A percentile compares a stretch with the other conserved stretches of the same genome.
Evolutionary conservation across 1,284 basidiomycete genomes (phyloP).

Genomic region (Apiotrichum siamense): DNA sequence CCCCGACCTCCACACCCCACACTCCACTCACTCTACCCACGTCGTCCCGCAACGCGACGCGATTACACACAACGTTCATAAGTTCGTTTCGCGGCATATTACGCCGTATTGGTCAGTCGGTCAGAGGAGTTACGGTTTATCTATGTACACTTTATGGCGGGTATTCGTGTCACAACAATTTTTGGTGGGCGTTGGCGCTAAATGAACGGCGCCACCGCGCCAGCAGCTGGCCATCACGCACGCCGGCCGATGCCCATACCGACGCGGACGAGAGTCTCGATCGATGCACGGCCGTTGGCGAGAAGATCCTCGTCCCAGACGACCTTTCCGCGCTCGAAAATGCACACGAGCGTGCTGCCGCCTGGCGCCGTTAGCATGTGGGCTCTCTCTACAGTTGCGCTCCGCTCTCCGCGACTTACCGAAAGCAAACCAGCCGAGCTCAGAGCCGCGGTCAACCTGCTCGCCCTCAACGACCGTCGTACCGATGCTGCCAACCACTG

Average conservation of each 20-base stretch:
- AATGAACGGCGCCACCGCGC: too few relatives aligned
- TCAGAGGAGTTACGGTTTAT: too few relatives aligned
- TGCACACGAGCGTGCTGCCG: conserved; percentile 78
- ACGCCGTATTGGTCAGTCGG: too few relatives aligned
- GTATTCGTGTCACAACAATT: too few relatives aligned
- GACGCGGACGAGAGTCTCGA: conserved; percentile 82
- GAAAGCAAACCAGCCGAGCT: conserved; percentile 90
- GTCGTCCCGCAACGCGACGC: too few relatives aligned
- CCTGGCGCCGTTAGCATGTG: conserved; percentile 50
- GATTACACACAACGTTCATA: too few relatives aligned
- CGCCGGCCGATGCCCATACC: conserved; percentile 71
- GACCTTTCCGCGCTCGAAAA: conserved; percentile 75
- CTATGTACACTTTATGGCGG: too few relatives aligned
- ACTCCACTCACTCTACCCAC: too few relatives aligned
- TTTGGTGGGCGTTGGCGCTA: too few relatives aligned
- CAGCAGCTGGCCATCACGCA: not conserved
- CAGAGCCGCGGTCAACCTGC: conserved; percentile 70
- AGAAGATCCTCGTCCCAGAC: conserved; percentile 89
- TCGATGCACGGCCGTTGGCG: conserved; percentile 68
- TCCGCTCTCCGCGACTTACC: conserved; percentile 52
- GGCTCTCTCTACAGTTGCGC: conserved; percentile 4
- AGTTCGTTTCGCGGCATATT: too few relatives aligned
- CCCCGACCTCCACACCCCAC: too few relatives aligned
- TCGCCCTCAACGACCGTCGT: conserved; percentile 81
- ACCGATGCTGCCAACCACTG: conserved; percentile 77